Conservation (phyloP, 2,329 filamentous ascomycete species). For the Chlorencoelia australis region DNA sequence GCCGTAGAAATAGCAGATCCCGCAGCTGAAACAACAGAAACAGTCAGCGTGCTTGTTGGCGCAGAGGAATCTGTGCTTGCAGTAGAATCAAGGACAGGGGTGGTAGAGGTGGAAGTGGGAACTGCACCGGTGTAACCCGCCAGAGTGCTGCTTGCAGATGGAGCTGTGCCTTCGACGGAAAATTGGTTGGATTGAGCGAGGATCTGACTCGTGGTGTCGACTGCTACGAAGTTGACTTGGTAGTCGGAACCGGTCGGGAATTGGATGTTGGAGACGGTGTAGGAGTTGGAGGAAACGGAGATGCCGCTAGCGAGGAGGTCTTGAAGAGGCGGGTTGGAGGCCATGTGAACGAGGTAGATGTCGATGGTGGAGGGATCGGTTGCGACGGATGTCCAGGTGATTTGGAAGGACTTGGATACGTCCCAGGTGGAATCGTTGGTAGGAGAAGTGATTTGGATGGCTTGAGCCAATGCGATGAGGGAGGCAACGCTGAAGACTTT, state of each 20-base stretch:
- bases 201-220: conserved; percentile 4
- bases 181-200: conserved; percentile 7
- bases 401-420: conserved; percentile 2
- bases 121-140: conserved; percentile 8
- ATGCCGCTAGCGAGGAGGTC: conserved; percentile 3
- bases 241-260: conserved; percentile 5
- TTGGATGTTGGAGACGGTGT: conserved; percentile 1
- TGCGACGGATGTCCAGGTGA: conserved; percentile 4
- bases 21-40: background rate
- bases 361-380: conserved; percentile 4
- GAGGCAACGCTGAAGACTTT: too few relatives aligned
- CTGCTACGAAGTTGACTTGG: conserved; percentile 7
- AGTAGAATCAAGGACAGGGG: background rate
- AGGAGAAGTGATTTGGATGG: conserved; percentile 7
- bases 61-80: too few relatives aligned
- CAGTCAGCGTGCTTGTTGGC: too few relatives aligned
- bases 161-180: conserved; percentile 3
- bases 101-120: background rate
- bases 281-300: background rate
- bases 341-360: conserved; percentile 7
- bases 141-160: conserved; percentile 5
- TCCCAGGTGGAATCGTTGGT: conserved; percentile 2
- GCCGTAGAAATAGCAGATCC: background rate
- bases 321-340: conserved; percentile 2
- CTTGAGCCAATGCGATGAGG: conserved; percentile 7